Evolutionary conservation across 768 basidiomycete genomes (phyloP), one percentile per base, ranked within the genome.

Genomic region (Clavulina sp.): DNA sequence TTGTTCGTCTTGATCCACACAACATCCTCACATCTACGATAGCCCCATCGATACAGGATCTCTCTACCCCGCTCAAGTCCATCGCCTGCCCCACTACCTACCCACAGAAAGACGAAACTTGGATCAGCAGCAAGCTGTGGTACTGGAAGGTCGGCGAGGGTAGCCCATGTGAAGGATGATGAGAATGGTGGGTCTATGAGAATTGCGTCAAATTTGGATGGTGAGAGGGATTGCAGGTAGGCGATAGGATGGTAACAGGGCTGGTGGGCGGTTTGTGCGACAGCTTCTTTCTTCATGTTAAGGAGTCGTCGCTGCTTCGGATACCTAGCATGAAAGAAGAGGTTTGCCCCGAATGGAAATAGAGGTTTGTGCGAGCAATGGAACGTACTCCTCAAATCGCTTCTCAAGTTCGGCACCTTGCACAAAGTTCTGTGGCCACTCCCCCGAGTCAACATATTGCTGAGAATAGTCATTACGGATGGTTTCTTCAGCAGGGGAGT

Each of bases 1-100:
- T 73, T 73, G 62, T 96, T 99, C 43, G 88, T 92, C 68, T 88
- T 89, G 52, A 95, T 82, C 92, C 91, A 97, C 3, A 95, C 86
- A n/a, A 99, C 85, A 62, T 99, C 95, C 60, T 99, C 95, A 60
- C 89, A 95, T 48, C 95, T 67, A 40, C 89, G 70, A 62, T 89
- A 93, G 3, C 93, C 95, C 92, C 93, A 99, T 64, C 78, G 83
- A 1, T 81, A 84, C 34, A 99, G 73, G 26, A 92, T 70, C 64
- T 96, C 93, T 31, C 92, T 69, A 0, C 95, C 95, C 31, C 81
- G 73, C 63, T 99, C 95, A 28, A 99, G 71, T 0, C 91, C 95
- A 47, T 86, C 87, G 2, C 81, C 80, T 4, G 84, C 83, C 2
- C 89, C 89, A 56, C 78, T 80, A 4, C 95, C 95, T 1, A 95